Evolutionary conservation across 176 grass and related monocot genomes (phyloP), one percentile per base, ranked within the genome.

Genomic region (Otatea glauca): DNA sequence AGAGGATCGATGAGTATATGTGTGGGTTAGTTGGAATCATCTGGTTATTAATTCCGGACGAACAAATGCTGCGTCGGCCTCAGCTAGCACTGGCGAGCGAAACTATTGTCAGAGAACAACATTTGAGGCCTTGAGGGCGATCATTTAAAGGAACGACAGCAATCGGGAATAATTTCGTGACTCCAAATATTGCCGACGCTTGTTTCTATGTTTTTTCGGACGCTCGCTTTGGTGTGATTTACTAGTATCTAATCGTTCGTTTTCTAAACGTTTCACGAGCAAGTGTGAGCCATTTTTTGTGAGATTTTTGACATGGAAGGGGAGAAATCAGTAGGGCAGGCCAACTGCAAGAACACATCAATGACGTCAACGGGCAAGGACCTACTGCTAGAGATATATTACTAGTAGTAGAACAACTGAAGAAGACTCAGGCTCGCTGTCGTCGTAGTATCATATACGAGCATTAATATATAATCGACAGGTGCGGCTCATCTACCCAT

Each of bases 71-170:
- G 45, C 24, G 45, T 73, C 70, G 3, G 7, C 13, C 37, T 78
- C 75, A 20, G 58, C 41, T 11, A 16, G 12, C 42, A 7, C n/a
- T 42, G 69, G 42, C 6, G 41, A 29, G 69, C 6, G 41, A 20
- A 27, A 32, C 20, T 56, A 2, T 9, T 37, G 65, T 50, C 65
- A 24, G 27, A 25, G 84, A 86, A 59, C 85, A 39, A 56, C 78
- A 49, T 68, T 87, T 35, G 61, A 37, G 38, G 62, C 50, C 35
- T 87, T 35, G 61, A 37, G 38, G 62, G 62, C 35, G 70, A 75
- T 45, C 85, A 81, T 75, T 87, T 75, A 81, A 87, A 67, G 47
- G 27, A 9, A 10, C 53, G 75, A 85, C 65, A 39, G 53, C 83
- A 74, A 78, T 34, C 62, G 62, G 2, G 62, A 34, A 65, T 3